Conservation (phyloP, 108 stramenopile species). For the Skeletonema potamos region DNA sequence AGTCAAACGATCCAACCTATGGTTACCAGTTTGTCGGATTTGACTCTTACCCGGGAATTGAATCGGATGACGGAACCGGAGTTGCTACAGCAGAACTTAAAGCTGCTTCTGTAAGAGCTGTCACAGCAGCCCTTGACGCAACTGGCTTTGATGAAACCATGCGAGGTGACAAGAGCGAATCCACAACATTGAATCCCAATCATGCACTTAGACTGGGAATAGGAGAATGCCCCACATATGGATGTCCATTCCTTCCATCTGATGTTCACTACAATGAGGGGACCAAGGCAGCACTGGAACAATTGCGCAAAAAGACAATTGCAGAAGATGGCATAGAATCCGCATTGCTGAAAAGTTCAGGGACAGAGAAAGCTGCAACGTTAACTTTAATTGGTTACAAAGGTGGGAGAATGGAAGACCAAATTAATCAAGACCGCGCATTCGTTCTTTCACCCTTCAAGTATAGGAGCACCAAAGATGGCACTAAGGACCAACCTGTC, state of each 20-base stretch:
- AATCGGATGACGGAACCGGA: slow-evolving; percentile 25
- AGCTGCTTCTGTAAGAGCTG: slow-evolving; percentile 17
- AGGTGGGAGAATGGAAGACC: slow-evolving; percentile 49
- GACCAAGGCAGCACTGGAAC: slow-evolving; percentile 42
- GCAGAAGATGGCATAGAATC: neutral
- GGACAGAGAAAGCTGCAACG: slow-evolving; percentile 47
- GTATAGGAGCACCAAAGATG: slow-evolving; percentile 13
- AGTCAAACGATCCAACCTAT: slow-evolving; percentile 4
- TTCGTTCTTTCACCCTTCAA: slow-evolving; percentile 47
- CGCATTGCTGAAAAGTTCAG: slow-evolving; percentile 28
- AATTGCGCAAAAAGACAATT: slow-evolving; percentile 32
- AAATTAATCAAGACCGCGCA: slow-evolving; percentile 71
- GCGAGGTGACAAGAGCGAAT: slow-evolving; percentile 3
- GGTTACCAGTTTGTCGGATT: slow-evolving; percentile 44
- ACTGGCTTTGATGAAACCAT: slow-evolving; percentile 39
- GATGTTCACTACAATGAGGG: slow-evolving; percentile 66
- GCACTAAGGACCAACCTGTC: neutral
- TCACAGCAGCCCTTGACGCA: slow-evolving; percentile 27
- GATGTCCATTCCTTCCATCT: slow-evolving; percentile 61
- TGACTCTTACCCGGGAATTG: slow-evolving; percentile 29
- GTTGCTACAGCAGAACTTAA: slow-evolving; percentile 23
- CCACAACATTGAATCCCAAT: slow-evolving; percentile 25
- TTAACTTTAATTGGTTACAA: slow-evolving; percentile 67
- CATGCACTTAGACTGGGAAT: slow-evolving; percentile 29
- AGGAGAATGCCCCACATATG: slow-evolving; percentile 59